phyloP scores from a whole-genome alignment of 176 grass and related monocot species.

The Oryza meridionalis region DNA sequence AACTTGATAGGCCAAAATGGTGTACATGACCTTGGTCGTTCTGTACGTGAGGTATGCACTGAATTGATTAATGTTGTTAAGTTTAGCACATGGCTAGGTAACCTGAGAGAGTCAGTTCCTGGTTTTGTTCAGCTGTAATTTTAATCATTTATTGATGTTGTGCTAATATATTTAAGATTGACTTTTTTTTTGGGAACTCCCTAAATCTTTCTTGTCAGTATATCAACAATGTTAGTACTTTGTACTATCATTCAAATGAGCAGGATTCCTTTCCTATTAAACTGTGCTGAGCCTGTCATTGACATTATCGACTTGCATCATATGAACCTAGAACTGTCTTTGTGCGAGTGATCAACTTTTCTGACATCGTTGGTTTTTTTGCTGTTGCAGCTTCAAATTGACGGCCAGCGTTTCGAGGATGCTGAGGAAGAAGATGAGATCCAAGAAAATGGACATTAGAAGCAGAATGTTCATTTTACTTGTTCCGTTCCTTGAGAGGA shows the following conservation, averaged over 20 bases:
- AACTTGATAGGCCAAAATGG: constrained; percentile 84
- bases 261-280: neutral
- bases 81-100: neutral
- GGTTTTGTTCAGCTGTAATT: neutral
- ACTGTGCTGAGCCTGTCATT: neutral
- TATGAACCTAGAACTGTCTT: neutral
- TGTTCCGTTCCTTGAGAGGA: constrained; percentile 21
- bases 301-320: neutral
- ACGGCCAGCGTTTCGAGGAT: constrained; percentile 86
- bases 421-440: constrained; percentile 71
- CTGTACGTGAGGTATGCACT: constrained; percentile 63
- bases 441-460: constrained; percentile 56
- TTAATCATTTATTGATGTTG: neutral
- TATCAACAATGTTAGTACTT: neutral
- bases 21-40: constrained; percentile 52
- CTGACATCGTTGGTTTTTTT: constrained; percentile 20
- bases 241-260: neutral
- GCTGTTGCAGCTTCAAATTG: constrained; percentile 74
- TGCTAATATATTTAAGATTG: neutral
- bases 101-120: neutral
- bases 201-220: neutral
- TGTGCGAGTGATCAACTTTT: neutral
- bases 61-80: neutral
- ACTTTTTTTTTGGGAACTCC: neutral
- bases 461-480: constrained; percentile 23